Conservation (phyloP, 2,329 filamentous ascomycete species). For the Colletotrichum incanum region DNA sequence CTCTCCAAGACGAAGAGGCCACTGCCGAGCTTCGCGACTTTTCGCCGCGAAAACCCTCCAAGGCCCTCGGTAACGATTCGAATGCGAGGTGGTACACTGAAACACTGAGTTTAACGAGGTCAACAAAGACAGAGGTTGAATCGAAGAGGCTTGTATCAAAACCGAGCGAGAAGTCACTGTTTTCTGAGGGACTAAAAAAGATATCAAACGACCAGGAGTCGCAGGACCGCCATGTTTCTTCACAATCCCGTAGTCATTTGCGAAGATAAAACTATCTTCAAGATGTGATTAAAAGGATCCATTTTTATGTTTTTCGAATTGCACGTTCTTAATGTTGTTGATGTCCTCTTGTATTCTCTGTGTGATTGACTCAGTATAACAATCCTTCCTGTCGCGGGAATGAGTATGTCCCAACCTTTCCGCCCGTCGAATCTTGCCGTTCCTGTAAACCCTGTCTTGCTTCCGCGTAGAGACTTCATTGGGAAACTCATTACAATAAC, state of each 20-base stretch:
- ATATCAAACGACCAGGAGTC: constrained; percentile 24
- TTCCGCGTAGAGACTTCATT: background rate
- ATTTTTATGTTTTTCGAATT: background rate
- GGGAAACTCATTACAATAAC: background rate
- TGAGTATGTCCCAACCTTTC: background rate
- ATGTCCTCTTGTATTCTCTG: no score
- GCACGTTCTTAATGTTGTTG: background rate
- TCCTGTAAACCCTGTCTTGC: background rate
- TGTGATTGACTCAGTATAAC: background rate
- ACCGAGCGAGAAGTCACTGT: constrained; percentile 13
- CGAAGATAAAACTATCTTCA: background rate
- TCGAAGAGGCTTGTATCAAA: background rate
- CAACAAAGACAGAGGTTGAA: constrained; percentile 18
- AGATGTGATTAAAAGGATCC: no score
- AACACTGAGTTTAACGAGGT: background rate
- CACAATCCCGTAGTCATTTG: background rate
- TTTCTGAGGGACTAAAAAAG: constrained; percentile 20
- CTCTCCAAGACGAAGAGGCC: constrained; percentile 5
- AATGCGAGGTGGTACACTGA: constrained; percentile 18
- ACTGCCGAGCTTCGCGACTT: constrained; percentile 25
- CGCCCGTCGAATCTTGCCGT: background rate
- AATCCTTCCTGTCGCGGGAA: background rate
- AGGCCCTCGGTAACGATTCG: background rate
- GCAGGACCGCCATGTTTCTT: constrained; percentile 10
- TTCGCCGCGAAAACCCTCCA: background rate